Conservation (phyloP, 1,284 basidiomycete species). For the Cryptococcus jaspeensis region DNA sequence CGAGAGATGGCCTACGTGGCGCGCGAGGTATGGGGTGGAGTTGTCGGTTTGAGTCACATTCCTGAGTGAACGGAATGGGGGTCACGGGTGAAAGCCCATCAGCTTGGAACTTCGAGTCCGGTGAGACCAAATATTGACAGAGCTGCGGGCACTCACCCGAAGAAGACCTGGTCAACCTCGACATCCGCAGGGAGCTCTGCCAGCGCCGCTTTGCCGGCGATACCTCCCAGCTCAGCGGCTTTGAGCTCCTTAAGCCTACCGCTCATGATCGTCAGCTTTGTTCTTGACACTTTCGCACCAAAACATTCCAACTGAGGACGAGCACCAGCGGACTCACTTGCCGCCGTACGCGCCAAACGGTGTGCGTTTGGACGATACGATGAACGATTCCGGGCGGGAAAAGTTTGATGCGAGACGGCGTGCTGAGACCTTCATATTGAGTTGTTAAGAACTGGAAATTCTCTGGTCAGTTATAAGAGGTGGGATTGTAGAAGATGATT, state of each 20-base stretch:
- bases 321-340: slow-evolving; percentile 37
- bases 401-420: slow-evolving; percentile 25
- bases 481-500: too few species aligned
- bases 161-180: slow-evolving; percentile 55
- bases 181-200: slow-evolving; percentile 52
- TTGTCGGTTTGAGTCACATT: slow-evolving; percentile 53
- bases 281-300: neutral
- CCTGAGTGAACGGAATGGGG: slow-evolving; percentile 20
- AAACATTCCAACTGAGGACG: neutral
- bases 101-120: neutral
- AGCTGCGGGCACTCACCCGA: slow-evolving; percentile 46
- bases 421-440: slow-evolving; percentile 21
- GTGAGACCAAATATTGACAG: too few species aligned
- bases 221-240: slow-evolving; percentile 55
- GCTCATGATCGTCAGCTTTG: neutral
- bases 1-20: slow-evolving; percentile 58
- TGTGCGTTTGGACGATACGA: slow-evolving; percentile 53
- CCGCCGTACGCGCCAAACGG: slow-evolving; percentile 59
- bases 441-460: neutral
- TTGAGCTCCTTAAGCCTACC: slow-evolving; percentile 50
- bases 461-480: too few species aligned
- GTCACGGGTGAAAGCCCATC: too few species aligned
- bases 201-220: slow-evolving; percentile 57
- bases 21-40: slow-evolving; percentile 57
- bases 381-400: slow-evolving; percentile 37